Conservation (phyloP, 306 rosid genomes). For the Corylus avellana region DNA sequence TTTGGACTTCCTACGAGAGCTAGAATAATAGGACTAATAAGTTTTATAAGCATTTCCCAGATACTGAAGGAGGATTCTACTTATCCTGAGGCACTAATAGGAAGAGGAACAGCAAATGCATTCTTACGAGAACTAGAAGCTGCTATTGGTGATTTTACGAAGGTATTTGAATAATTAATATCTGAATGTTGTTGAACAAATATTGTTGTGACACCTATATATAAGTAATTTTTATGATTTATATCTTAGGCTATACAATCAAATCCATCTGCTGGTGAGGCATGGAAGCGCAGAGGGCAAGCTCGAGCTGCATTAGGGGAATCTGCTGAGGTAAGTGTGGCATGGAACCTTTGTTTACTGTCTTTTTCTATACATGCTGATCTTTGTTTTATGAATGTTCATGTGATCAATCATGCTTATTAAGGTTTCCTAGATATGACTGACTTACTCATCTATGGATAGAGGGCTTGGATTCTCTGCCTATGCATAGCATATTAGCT, state of each 20-base stretch:
- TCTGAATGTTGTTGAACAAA: slow-evolving; percentile 20
- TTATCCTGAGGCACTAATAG: slow-evolving; percentile 96
- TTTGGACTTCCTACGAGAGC: slow-evolving; percentile 4
- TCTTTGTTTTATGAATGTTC: background rate
- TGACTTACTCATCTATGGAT: background rate
- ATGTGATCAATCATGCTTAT: background rate
- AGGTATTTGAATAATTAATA: slow-evolving; percentile 50
- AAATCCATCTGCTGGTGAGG: slow-evolving; percentile 89
- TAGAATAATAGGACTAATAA: slow-evolving; percentile 3
- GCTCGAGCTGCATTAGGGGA: slow-evolving; percentile 98
- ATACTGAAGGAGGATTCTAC: slow-evolving; percentile 86
- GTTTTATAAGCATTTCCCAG: slow-evolving; percentile 37
- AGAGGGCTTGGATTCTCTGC: background rate
- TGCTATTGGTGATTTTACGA: slow-evolving; percentile 92
- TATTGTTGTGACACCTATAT: slow-evolving; percentile 12
- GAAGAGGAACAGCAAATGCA: slow-evolving; percentile 96
- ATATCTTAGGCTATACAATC: slow-evolving; percentile 79
- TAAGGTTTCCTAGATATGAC: background rate
- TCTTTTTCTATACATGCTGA: slow-evolving; percentile 2
- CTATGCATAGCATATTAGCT: background rate
- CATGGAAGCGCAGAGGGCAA: slow-evolving; percentile 99
- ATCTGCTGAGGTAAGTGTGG: slow-evolving; percentile 69
- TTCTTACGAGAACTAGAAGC: slow-evolving; percentile 83
- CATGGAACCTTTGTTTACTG: slow-evolving; percentile 15
- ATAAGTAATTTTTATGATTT: slow-evolving; percentile 22